These are phyloP conservation scores for Dryas drummondii DNA, from an alignment of 306 rosid genomes.

Conservation along the genomic window DNA sequence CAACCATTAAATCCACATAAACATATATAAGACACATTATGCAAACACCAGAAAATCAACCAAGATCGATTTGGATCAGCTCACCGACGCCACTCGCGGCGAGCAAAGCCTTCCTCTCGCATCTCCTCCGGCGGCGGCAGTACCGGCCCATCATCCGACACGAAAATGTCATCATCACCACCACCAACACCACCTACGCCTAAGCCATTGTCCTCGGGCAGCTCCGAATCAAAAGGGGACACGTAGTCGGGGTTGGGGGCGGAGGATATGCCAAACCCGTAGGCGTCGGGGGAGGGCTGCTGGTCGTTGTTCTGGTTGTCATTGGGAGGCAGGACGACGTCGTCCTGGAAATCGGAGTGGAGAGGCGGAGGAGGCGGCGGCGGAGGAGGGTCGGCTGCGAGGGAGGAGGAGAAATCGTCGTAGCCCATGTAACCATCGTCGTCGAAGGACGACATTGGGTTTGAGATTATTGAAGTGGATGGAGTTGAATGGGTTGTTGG, in stretches of 20 bases:
- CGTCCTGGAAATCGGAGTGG: slow-evolving; percentile 27
- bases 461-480: not conserved
- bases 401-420: slow-evolving; percentile 10
- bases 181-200: not conserved
- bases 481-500: not conserved
- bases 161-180: slow-evolving; percentile 23
- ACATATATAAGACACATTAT: too few relatives aligned
- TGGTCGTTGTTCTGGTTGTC: slow-evolving; percentile 3
- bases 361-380: not conserved
- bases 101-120: slow-evolving; percentile 73
- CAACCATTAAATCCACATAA: too few relatives aligned
- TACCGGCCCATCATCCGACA: slow-evolving; percentile 47
- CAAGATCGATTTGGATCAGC: slow-evolving; percentile 15
- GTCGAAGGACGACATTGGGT: slow-evolving; percentile 59
- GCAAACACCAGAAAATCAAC: too few relatives aligned
- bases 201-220: slow-evolving; percentile 23
- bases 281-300: slow-evolving; percentile 33
- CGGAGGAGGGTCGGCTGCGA: slow-evolving; percentile 28
- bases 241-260: slow-evolving; percentile 42
- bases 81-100: slow-evolving; percentile 91
- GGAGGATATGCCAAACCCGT: slow-evolving; percentile 45
- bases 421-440: slow-evolving; percentile 42
- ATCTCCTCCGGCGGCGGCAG: slow-evolving; percentile 65
- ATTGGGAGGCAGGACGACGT: slow-evolving; percentile 18
- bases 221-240: slow-evolving; percentile 50